Percentiles rank a stretch among this genome's conserved stretches.
Evolutionary conservation across 345 rosid genomes (phyloP).

Genomic region (Triadica sebifera): DNA sequence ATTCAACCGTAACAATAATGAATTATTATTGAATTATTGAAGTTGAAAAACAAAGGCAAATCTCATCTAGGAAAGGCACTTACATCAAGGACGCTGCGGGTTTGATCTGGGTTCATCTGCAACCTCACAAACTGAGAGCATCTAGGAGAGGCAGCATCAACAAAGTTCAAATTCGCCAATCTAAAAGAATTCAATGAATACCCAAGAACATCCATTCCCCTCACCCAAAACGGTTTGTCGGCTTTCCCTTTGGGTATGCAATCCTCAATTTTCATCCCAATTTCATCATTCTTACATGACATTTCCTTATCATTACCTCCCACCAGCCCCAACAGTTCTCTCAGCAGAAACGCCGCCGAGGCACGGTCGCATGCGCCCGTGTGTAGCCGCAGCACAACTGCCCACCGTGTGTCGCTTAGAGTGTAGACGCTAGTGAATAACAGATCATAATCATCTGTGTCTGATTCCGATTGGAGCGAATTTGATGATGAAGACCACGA

Average conservation of each 20-base stretch:
- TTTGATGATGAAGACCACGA: slow-evolving; percentile 40
- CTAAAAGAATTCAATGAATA: slow-evolving; percentile 78
- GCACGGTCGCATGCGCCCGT: slow-evolving; percentile 71
- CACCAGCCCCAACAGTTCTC: slow-evolving; percentile 43
- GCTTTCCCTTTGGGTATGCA: slow-evolving; percentile 67
- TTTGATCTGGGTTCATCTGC: slow-evolving; percentile 44
- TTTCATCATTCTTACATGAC: slow-evolving; percentile 26
- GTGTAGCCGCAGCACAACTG: slow-evolving; percentile 58
- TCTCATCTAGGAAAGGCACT: too few relatives aligned
- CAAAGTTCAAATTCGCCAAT: slow-evolving; percentile 56
- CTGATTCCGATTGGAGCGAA: not conserved
- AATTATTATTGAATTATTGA: too few relatives aligned
- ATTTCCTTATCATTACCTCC: slow-evolving; percentile 20
- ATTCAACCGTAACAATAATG: too few relatives aligned
- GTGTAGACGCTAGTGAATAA: slow-evolving; percentile 53
- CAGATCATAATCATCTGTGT: slow-evolving; percentile 26
- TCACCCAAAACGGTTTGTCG: slow-evolving; percentile 75
- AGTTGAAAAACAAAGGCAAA: too few relatives aligned
- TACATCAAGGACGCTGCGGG: slow-evolving; percentile 54
- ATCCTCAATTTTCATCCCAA: slow-evolving; percentile 64
- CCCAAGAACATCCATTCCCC: slow-evolving; percentile 87
- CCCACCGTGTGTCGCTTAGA: slow-evolving; percentile 42
- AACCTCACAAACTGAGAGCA: slow-evolving; percentile 56
- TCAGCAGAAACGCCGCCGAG: slow-evolving; percentile 55
- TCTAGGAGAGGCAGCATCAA: slow-evolving; percentile 43